A percentile compares a stretch with the other conserved stretches of the same genome.
Conservation (phyloP, 768 basidiomycete species). For the Kwoniella sp. region DNA sequence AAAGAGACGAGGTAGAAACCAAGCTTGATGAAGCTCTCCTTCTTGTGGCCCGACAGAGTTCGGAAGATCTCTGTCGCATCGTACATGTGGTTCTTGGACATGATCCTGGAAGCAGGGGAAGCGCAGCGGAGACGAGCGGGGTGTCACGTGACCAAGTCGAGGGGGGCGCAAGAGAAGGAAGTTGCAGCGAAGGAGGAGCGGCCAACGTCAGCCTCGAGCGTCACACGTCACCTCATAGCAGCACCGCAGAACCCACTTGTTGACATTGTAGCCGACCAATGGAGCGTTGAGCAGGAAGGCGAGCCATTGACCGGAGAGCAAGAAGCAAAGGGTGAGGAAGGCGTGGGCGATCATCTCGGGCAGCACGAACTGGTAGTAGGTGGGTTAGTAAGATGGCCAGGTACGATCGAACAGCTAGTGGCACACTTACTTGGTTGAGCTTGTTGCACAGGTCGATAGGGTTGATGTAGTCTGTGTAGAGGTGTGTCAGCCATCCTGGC, state of each 20-base stretch:
- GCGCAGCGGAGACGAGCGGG: no score
- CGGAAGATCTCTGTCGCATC: conserved; percentile 99
- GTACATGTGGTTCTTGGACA: conserved; percentile 93
- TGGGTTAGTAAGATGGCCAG: not conserved
- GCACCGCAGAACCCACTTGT: conserved; percentile 70
- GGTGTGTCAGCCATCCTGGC: not conserved
- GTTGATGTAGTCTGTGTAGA: conserved; percentile 76
- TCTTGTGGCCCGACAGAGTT: conserved; percentile 87
- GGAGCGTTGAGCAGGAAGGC: conserved; percentile 87
- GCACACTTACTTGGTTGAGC: conserved; percentile 75
- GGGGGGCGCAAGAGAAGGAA: no score
- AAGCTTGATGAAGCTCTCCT: conserved; percentile 90
- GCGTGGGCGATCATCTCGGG: conserved; percentile 96
- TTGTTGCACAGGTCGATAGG: conserved; percentile 99
- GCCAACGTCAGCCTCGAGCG: no score
- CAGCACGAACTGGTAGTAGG: conserved; percentile 71
- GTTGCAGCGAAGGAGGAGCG: no score
- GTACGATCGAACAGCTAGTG: not conserved
- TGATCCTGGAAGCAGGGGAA: no score
- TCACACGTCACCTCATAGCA: no score
- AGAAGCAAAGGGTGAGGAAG: conserved; percentile 80
- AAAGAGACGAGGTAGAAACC: conserved; percentile 54
- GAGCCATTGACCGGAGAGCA: conserved; percentile 91
- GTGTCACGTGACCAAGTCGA: no score
- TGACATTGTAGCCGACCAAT: conserved; percentile 79